These are phyloP conservation scores for Pleurotus giganteus DNA, from an alignment of 768 basidiomycete species.

Conservation along the genomic window DNA sequence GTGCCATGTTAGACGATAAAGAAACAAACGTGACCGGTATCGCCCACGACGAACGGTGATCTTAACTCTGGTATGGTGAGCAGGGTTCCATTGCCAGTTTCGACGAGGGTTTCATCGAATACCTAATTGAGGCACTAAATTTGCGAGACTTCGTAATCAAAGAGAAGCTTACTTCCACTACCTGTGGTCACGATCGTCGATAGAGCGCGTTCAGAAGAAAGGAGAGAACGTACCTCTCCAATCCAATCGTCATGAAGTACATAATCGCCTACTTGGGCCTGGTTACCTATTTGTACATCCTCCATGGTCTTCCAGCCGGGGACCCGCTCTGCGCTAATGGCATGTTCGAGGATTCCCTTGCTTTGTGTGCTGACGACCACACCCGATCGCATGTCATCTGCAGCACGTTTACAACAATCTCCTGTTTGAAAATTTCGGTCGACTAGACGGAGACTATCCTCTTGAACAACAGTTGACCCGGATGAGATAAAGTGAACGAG, in stretches of 20 bases:
- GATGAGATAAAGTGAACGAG: constrained; percentile 68
- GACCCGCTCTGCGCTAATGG: constrained; percentile 58
- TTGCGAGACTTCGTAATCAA: constrained; percentile 13
- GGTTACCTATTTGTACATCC: constrained; percentile 54
- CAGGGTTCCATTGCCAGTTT: constrained; percentile 62
- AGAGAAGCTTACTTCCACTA: constrained; percentile 64
- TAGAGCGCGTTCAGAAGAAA: not conserved
- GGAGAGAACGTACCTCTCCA: constrained; percentile 65
- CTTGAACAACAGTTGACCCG: constrained; percentile 60
- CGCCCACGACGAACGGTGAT: constrained; percentile 72
- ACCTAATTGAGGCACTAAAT: constrained; percentile 42
- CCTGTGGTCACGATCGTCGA: constrained; percentile 34
- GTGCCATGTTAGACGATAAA: not conserved
- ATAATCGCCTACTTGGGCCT: constrained; percentile 78
- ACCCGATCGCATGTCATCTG: constrained; percentile 74
- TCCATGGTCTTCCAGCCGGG: constrained; percentile 61
- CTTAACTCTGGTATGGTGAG: constrained; percentile 76
- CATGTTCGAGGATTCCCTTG: constrained; percentile 71
- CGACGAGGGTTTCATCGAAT: constrained; percentile 78
- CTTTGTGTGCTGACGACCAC: constrained; percentile 66
- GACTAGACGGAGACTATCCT: constrained; percentile 65
- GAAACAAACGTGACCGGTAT: constrained; percentile 63
- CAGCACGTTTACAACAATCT: constrained; percentile 77
- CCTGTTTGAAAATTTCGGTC: constrained; percentile 78
- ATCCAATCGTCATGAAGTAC: constrained; percentile 85